Base-by-base conservation (phyloP, 345 rosid genomes). In the Brassica incana region DNA sequence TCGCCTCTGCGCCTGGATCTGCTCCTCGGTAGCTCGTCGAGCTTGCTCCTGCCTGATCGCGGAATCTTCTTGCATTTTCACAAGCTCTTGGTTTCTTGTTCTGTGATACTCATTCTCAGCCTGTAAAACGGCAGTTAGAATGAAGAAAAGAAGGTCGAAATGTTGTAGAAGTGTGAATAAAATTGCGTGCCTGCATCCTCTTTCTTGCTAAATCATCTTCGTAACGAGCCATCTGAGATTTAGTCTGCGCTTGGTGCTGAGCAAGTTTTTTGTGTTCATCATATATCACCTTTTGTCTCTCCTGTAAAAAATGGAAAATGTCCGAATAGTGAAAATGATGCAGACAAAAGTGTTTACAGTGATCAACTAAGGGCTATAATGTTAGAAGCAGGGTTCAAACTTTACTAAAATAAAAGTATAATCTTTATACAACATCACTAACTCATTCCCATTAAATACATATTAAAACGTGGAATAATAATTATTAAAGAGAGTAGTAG, bases 221-320 rank as follows among this genome's bases (percentile, higher is more conserved):
- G 80, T 93, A 95, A 29, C 92, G 95, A n/a, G 96, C 97, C 97
- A 92, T 93, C 85, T 92, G 97, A 16, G 99, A 93, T 87, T 93
- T 95, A n/a, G 91, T 88, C 76, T 95, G 97, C 9, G 99, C 99
- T 78, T 90, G 96, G 82, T 89, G 90, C 85, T 93, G 97, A 65
- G 95, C 85, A 78, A 95, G 82, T 78, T 91, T 93, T 74, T 87
- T 95, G 82, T 95, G 97, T 76, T 95, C 99, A 66, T 93, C 98
- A 65, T 90, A 95, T 69, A 93, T 72, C 14, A 95, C 97, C 83
- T 92, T 86, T 73, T 93, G 92, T 75, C 93, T 88, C 85, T 95
- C 99, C 99, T 95, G 89, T 73, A 79, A 88, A 71, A 52, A 16
- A 16, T 16, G 18, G 18, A 16, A 16, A 16, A 16, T 16, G 18